Percentiles rank a stretch among this genome's conserved stretches.
Conservation (phyloP, 208 protist genomes). For the Blechomonas ayalai region DNA sequence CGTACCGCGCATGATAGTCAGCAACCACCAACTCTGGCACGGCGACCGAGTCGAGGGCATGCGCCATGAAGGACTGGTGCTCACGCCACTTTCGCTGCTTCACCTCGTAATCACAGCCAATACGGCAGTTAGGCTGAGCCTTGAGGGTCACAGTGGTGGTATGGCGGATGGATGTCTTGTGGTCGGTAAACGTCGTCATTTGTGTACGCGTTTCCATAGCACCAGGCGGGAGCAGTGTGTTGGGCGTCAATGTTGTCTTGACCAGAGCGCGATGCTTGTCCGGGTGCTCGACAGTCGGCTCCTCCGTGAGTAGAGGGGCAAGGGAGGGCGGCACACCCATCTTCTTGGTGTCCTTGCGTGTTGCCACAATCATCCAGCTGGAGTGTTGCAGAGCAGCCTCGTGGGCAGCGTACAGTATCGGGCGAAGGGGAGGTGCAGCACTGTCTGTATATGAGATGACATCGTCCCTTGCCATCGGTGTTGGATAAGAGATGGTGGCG, state of each 20-base stretch:
- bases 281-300: conserved; percentile 58
- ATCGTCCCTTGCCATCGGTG: neutral
- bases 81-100: conserved; percentile 56
- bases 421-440: conserved; percentile 19
- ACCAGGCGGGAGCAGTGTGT: neutral
- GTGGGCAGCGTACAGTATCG: conserved; percentile 56
- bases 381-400: conserved; percentile 23
- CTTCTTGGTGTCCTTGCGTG: conserved; percentile 24
- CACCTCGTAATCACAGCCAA: conserved; percentile 23
- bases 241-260: conserved; percentile 16
- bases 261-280: conserved; percentile 32
- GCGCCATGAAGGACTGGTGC: conserved; percentile 36
- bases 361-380: conserved; percentile 48
- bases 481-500: neutral
- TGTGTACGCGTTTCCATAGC: too few relatives aligned
- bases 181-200: too few relatives aligned
- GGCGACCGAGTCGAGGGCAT: conserved; percentile 16
- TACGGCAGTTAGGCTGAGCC: neutral
- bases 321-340: conserved; percentile 49
- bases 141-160: conserved; percentile 3
- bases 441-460: neutral
- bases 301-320: conserved; percentile 55
- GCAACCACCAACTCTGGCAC: conserved; percentile 42
- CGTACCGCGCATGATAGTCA: conserved; percentile 57
- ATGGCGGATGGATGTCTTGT: neutral